Base-by-base conservation (phyloP, 1,284 basidiomycete species). In the Coniophora puteana region DNA sequence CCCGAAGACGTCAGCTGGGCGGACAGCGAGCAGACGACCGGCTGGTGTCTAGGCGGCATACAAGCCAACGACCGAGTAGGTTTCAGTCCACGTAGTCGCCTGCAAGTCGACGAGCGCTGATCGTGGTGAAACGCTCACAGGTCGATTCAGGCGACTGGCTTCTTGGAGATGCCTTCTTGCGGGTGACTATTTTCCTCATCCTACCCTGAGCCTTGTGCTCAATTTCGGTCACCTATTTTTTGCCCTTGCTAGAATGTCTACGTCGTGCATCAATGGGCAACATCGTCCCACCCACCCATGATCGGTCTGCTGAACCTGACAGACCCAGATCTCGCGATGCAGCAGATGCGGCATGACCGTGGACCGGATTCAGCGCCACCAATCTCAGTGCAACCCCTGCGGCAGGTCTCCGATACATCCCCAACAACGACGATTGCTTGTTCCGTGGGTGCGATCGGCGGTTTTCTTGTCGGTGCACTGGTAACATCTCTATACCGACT, bases 111-210 rank as follows among this genome's bases (percentile, higher is more conserved):
- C 30, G 25, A 20, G 14, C 16, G 28, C 36, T 22, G 12, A 8
- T n/a, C n/a, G n/a, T 20, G n/a, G n/a, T n/a, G n/a, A n/a, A n/a
- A n/a, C n/a, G n/a, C 13, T 1, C 24, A 13, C 47, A 80, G 71
- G 71, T 81, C 27, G 69, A 69, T 48, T 73, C 74, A n/a, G 76
- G 74, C 4, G 79, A 81, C 55, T 81, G 79, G 79, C 63, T 81
- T 13, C 63, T 80, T 16, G 78, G 78, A 12, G 76, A 76, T 45
- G 65, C 69, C 14, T 81, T 78, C 49, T 62, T 81, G 41, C 67
- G 78, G 50, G 76, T 74, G 46, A 41, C 68, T 62, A 22, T 33
- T 16, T 39, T 17, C 31, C 12, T 16, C 36, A n/a, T 16, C 12
- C 7, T 18, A 20, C n/a, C 13, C 31, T n/a, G 22, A 12, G 7